Base-by-base conservation (phyloP, 176 grass and related monocot species). In the Thinopyrum elongatum region DNA sequence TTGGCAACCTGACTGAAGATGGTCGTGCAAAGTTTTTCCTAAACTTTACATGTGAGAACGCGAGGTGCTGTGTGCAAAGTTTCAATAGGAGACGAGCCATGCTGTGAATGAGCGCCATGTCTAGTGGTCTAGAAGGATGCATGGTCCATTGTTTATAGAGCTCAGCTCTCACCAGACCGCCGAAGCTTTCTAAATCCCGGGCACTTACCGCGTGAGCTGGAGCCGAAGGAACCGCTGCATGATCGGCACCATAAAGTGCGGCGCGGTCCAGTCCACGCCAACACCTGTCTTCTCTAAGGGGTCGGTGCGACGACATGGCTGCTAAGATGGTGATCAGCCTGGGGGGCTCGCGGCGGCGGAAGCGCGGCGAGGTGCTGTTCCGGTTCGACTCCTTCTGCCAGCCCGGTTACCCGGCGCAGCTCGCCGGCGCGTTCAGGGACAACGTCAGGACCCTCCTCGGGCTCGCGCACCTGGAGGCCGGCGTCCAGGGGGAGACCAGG, bases 321-420 rank as follows among this genome's bases (percentile, higher is more conserved):
- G 88, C 80, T 72, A 93, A 80, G 80, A 94, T 93, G 90, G 67
- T 65, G 77, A 72, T 93, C 87, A 81, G 44, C 90, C 79, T 90
- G 55, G 90, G 91, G 58, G 73, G 89, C 83, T 86, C 88, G 76
- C 74, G 89, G 86, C 90, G 92, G 90, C 78, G 91, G 90, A 95
- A 91, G 88, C 80, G 88, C 76, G 86, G 88, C 19, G 91, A 98
- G 86, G 80, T 80, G 49, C 29, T 95, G 68, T 92, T 91, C 81
- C 84, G 74, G 82, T 95, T 98, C 74, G 93, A 94, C 49, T 93
- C 93, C 2, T 98, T 95, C 80, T 92, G 92, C 83, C 86, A 94
- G 80, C 88, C 88, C 17, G 97, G 92, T 71, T 88, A 95, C 49
- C 93, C 92, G 63, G 82, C 90, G 82, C 47, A 85, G 74, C 87